A percentile compares a stretch with the other conserved stretches of the same genome.
phyloP scores from a whole-genome alignment of 805 yeast species.

The Torulaspora microellipsoides region DNA sequence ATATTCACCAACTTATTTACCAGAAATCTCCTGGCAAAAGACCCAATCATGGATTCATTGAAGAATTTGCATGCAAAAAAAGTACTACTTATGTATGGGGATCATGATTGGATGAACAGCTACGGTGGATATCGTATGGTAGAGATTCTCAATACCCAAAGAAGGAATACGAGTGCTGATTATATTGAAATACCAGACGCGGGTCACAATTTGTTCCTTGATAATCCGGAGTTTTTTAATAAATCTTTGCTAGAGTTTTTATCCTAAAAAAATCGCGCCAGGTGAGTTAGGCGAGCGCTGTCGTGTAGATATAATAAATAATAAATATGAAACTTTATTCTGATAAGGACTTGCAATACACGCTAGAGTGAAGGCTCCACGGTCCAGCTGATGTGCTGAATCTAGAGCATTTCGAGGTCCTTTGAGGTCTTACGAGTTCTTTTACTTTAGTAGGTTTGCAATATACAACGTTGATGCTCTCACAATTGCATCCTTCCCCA shows the following conservation, averaged over 20 bases:
- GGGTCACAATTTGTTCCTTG: slow-evolving; percentile 77
- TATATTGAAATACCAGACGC: slow-evolving; percentile 39
- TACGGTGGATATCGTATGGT: slow-evolving; percentile 43
- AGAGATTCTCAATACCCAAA: slow-evolving; percentile 11
- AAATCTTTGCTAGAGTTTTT: slow-evolving; percentile 37
- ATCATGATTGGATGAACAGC: slow-evolving; percentile 68
- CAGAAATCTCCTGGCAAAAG: slow-evolving; percentile 46
- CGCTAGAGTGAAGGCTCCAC: no score
- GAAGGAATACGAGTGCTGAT: slow-evolving; percentile 10
- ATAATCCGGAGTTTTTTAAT: slow-evolving; percentile 55
- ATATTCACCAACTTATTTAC: slow-evolving; percentile 31
- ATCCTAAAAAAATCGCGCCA: not conserved
- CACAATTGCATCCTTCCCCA: no score
- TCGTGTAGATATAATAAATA: not conserved
- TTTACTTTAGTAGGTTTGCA: no score
- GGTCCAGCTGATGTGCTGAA: not conserved
- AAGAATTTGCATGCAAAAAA: slow-evolving; percentile 34
- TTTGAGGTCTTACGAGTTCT: no score
- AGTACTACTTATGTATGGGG: slow-evolving; percentile 52
- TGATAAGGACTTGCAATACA: not conserved
- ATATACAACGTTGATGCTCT: no score
- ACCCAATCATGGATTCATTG: slow-evolving; percentile 61
- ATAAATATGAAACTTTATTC: not conserved
- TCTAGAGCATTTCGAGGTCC: no score
- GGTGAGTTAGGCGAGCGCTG: not conserved